Base-by-base conservation (phyloP, 306 rosid genomes). In the Trifolium repens region DNA sequence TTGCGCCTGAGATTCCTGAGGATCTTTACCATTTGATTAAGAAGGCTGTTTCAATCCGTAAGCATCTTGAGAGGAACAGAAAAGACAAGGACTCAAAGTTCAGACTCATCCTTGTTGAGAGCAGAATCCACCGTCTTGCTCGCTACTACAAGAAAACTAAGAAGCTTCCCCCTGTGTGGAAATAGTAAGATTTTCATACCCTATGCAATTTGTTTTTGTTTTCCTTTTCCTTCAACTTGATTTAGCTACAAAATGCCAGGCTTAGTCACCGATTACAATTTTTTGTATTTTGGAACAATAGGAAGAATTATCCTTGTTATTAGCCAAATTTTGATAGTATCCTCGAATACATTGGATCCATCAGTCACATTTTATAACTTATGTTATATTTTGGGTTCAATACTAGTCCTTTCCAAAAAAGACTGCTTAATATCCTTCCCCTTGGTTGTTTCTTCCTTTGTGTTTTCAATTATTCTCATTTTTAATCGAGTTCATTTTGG, bases 161-260 rank as follows among this genome's bases (percentile, higher is more conserved):
- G 91, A 89, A 89, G 91, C 91, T 89, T 10, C 90, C 94, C 5
- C 88, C 91, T 15, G 86, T 87, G 0, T 89, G 94, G 94, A 85
- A 82, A 74, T 89, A 89, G 94, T 87, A 69, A 84, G 89, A 69
- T 69, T 42, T 42, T 47, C 1, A 27, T 5, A 8, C 11, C 3
- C 12, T 42, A 0, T 42, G 10, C 5, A 9, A 6, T 10, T 42
- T 26, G 10, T 66, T 67, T 10, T 42, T 26, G 10, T 66, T 67
- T 16, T 12, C 5, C 12, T 44, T 17, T 9, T 53, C 66, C 5
- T 2, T 55, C 15, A 12, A 24, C 5, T 66, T 76, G 47, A 53
- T n/a, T 39, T n/a, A 37, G 5, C 47, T 53, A 8, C 24, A 65
- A 17, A 8, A 30, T 15, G 35, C 8, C 52, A 11, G 19, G 52